Percentiles rank a stretch among this genome's conserved stretches.
Conservation (phyloP, 1,284 basidiomycete species). For the Boletus smithii region DNA sequence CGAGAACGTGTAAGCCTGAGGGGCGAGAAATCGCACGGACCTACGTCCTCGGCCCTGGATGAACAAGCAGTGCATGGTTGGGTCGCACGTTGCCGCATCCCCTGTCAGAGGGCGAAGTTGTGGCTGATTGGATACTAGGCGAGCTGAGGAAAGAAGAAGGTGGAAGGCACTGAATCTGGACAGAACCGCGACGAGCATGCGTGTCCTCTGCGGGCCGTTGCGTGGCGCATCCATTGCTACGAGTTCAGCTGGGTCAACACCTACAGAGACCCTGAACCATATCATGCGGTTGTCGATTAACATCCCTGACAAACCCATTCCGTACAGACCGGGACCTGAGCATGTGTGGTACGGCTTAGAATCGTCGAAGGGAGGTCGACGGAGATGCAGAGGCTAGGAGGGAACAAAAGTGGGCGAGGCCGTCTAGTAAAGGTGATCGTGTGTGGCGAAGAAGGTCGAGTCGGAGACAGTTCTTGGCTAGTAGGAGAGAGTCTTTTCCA, state of each 20-base stretch:
- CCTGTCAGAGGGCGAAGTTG: background rate
- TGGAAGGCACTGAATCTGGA: background rate
- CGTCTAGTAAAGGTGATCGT: too few relatives aligned
- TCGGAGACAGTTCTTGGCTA: constrained; percentile 46
- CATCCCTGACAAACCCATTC: constrained; percentile 17
- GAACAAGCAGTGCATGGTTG: too few relatives aligned
- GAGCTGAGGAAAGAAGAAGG: background rate
- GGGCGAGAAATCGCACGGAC: background rate
- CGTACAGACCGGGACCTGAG: too few relatives aligned
- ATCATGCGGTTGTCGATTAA: background rate
- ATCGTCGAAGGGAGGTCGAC: too few relatives aligned
- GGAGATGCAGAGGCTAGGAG: too few relatives aligned
- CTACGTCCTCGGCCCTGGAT: background rate
- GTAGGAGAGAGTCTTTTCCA: constrained; percentile 35
- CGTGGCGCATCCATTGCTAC: background rate
- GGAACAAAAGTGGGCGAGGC: too few relatives aligned
- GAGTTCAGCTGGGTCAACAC: background rate
- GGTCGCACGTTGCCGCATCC: background rate
- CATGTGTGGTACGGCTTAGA: too few relatives aligned
- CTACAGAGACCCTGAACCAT: background rate
- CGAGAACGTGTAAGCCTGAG: too few relatives aligned
- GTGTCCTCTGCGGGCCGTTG: background rate
- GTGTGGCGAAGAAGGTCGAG: constrained; percentile 30
- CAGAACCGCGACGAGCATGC: background rate
- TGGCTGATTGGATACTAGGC: background rate